Percentiles rank a stretch among this genome's conserved stretches.
These are phyloP conservation scores for Lentinus polychrous DNA, from an alignment of 1,284 basidiomycete species.

Conservation along the genomic window DNA sequence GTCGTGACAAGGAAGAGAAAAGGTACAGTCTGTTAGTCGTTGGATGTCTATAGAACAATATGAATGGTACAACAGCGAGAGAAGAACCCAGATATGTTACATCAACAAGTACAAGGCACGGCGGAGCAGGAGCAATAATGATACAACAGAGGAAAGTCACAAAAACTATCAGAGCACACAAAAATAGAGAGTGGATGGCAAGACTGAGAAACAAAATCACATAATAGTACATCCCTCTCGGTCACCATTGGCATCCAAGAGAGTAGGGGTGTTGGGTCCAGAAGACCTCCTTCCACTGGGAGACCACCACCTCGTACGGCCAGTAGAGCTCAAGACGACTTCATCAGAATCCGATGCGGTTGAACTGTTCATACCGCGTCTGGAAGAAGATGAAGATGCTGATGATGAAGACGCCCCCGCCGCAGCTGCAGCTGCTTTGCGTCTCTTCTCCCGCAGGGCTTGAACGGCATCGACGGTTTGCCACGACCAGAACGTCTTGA, in stretches of 20 bases:
- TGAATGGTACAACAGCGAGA: background rate
- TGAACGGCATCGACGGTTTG: slow-evolving; percentile 72
- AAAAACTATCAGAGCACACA: background rate
- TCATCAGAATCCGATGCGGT: slow-evolving; percentile 23
- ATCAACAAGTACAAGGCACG: background rate
- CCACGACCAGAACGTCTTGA: slow-evolving; percentile 87
- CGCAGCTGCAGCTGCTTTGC: slow-evolving; percentile 33
- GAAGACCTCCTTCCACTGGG: slow-evolving; percentile 32
- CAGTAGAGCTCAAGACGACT: slow-evolving; percentile 12
- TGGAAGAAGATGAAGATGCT: slow-evolving; percentile 17
- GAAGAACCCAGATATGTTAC: background rate
- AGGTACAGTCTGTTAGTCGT: background rate
- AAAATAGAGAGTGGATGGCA: background rate
- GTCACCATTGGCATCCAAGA: slow-evolving; percentile 25
- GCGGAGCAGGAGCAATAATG: background rate
- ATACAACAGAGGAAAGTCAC: background rate
- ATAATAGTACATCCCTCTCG: slow-evolving; percentile 40
- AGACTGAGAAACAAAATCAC: slow-evolving; percentile 20
- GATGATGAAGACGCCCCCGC: no score
- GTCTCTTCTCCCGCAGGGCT: slow-evolving; percentile 51
- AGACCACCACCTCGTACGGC: slow-evolving; percentile 37
- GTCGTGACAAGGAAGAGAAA: background rate
- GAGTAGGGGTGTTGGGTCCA: slow-evolving; percentile 25
- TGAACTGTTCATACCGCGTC: slow-evolving; percentile 35
- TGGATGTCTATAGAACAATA: background rate